Evolutionary conservation across 2,329 filamentous ascomycete species (phyloP), one percentile per base, ranked within the genome.

Genomic region (Coniochaeta ligniaria): DNA sequence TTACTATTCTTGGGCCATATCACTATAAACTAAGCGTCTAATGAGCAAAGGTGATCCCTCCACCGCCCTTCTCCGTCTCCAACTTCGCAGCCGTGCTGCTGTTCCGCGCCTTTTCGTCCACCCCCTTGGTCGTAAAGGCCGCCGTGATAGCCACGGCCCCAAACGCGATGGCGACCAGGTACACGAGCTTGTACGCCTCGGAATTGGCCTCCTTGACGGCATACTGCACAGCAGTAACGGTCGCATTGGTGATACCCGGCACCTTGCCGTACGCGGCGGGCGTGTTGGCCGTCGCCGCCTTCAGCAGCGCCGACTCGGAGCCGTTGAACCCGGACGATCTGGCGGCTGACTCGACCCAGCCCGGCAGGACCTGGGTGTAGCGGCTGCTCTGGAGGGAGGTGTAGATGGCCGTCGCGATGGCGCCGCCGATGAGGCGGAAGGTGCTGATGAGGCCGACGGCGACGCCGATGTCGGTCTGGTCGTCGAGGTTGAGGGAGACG

Each of bases 331-430:
- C 63, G 11, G 63, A 60, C 2, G n/a, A 22, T 9, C 63, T 55
- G 12, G 67, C 64, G 3, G 66, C 65, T 11, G 55, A 38, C 14
- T 60, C 60, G 14, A 68, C 60, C 1, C 62, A 45, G 6, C 54
- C 57, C 1, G 67, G 65, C 1, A 66, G 66, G 6, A 60, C 45
- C 50, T 61, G 54, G n/a, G 28, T 59, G 60, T 72, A 73, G n/a
- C 68, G 62, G 57, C 66, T 70, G 8, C 66, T 71, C 52, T 70
- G 66, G 45, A 74, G 70, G 12, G 68, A 68, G 1, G 69, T 72
- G 66, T 71, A 75, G 59, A 75, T 74, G n/a, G 71, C 72, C 1
- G 68, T 72, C 14, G 73, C 72, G 6, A 74, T 66, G 11, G 73
- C 71, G 26, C 73, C 72, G 17, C 70, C 70, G 26, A 75, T 67